phyloP scores from a whole-genome alignment of 176 grass and related monocot species.

The Triticum turgidum region DNA sequence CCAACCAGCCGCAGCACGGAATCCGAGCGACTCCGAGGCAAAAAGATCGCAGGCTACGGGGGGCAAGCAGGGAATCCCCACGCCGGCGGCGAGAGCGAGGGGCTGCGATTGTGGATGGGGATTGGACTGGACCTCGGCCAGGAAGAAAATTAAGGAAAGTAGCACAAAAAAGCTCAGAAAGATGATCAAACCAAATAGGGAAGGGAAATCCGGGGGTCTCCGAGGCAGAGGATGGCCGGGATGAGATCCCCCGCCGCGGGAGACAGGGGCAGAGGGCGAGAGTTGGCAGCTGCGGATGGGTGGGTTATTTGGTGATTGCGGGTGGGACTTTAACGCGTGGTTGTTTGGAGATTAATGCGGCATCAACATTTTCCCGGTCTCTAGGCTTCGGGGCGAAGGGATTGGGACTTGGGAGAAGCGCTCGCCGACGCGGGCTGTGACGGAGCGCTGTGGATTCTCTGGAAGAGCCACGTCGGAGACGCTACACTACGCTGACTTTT shows the following conservation, averaged over 20 bases:
- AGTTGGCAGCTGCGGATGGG: not conserved
- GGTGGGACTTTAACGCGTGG: constrained; percentile 22
- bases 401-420: not conserved
- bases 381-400: constrained; percentile 34
- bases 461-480: no score
- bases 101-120: not conserved
- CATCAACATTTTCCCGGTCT: not conserved
- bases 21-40: not conserved
- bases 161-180: not conserved
- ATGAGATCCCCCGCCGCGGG: constrained; percentile 24
- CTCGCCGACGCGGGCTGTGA: not conserved
- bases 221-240: not conserved
- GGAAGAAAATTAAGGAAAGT: not conserved
- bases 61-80: constrained; percentile 11
- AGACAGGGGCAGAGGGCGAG: not conserved
- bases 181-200: not conserved
- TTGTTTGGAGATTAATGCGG: constrained; percentile 19
- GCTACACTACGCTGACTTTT: no score
- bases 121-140: not conserved
- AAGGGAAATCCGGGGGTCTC: not conserved
- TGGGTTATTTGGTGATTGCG: not conserved
- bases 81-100: not conserved
- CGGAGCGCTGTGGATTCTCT: not conserved
- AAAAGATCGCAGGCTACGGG: not conserved
- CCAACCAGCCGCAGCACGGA: not conserved